These are phyloP conservation scores for Fusarium haematococcum DNA, from an alignment of 2,329 filamentous ascomycete genomes.

Conservation along the genomic window DNA sequence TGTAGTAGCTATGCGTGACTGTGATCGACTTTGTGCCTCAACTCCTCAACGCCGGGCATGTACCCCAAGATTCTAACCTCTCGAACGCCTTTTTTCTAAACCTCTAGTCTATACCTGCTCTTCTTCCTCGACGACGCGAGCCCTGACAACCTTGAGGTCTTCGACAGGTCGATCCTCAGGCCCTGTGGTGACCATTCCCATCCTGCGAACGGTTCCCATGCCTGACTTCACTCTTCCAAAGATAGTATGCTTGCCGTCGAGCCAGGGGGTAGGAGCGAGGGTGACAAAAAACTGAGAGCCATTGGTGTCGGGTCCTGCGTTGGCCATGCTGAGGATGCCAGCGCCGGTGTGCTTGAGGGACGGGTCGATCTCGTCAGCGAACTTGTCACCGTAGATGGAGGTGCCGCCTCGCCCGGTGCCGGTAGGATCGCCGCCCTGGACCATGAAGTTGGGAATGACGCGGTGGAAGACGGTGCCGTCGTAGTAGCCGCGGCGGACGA, in stretches of 20 bases:
- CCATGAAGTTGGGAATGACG: slow-evolving; percentile 96
- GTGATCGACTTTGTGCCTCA: slow-evolving; percentile 1
- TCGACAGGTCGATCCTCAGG: slow-evolving; percentile 83
- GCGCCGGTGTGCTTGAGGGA: slow-evolving; percentile 91
- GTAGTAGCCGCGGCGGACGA: slow-evolving; percentile 89
- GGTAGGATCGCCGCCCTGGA: slow-evolving; percentile 93
- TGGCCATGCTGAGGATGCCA: slow-evolving; percentile 96
- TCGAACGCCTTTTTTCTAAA: background rate
- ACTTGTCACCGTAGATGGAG: slow-evolving; percentile 93
- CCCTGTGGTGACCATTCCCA: slow-evolving; percentile 89
- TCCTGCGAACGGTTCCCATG: slow-evolving; percentile 84
- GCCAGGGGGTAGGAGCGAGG: slow-evolving; percentile 91
- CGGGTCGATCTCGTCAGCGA: slow-evolving; percentile 88
- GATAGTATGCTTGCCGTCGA: slow-evolving; percentile 97
- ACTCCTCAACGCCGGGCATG: slow-evolving; percentile 37
- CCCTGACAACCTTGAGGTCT: slow-evolving; percentile 82
- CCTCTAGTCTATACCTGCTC: slow-evolving; percentile 46
- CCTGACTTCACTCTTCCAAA: slow-evolving; percentile 91
- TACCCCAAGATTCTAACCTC: slow-evolving; percentile 13
- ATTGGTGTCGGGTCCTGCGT: slow-evolving; percentile 92
- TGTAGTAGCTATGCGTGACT: background rate
- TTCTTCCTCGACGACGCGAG: slow-evolving; percentile 74
- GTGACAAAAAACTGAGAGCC: slow-evolving; percentile 97
- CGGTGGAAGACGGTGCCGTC: slow-evolving; percentile 89
- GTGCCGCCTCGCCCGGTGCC: slow-evolving; percentile 90